Percentiles rank a stretch among this genome's conserved stretches.
Evolutionary conservation across 2,329 filamentous ascomycete species (phyloP).

Genomic region (Kalmusia sp.): DNA sequence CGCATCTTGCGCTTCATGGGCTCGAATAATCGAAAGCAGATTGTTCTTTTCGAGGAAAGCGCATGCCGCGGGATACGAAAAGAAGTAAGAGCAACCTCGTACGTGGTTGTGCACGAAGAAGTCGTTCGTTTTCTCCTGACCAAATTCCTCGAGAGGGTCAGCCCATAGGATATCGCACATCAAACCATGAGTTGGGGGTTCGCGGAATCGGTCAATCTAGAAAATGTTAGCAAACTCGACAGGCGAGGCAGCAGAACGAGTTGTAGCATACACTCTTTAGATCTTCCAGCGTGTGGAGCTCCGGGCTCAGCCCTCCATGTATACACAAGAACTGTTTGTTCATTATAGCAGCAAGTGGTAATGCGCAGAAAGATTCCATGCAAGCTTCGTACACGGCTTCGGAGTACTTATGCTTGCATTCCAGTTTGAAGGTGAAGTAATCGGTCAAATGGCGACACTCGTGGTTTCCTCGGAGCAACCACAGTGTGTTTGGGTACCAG

Average conservation of each 20-base stretch:
- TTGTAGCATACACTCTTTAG: slow-evolving; percentile 74
- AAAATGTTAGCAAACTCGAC: slow-evolving; percentile 25
- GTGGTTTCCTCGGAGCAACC: slow-evolving; percentile 96
- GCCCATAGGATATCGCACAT: slow-evolving; percentile 99
- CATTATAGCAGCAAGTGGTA: slow-evolving; percentile 96
- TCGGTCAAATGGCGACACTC: slow-evolving; percentile 98
- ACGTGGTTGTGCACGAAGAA: slow-evolving; percentile 99
- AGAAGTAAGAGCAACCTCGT: slow-evolving; percentile 98
- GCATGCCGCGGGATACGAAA: slow-evolving; percentile 96
- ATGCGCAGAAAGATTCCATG: slow-evolving; percentile 95
- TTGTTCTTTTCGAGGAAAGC: slow-evolving; percentile 99
- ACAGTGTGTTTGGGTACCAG: slow-evolving; percentile 96
- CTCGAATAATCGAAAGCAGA: slow-evolving; percentile 92
- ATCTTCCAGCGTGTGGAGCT: slow-evolving; percentile 94
- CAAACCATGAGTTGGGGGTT: slow-evolving; percentile 94
- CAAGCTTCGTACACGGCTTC: slow-evolving; percentile 96
- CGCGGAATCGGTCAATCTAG: slow-evolving; percentile 95
- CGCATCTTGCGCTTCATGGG: slow-evolving; percentile 97
- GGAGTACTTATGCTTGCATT: slow-evolving; percentile 99
- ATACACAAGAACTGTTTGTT: slow-evolving; percentile 99
- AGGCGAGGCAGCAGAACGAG: not conserved
- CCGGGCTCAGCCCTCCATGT: slow-evolving; percentile 93
- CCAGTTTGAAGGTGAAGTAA: slow-evolving; percentile 99
- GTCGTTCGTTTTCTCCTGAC: slow-evolving; percentile 97
- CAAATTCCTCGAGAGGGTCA: slow-evolving; percentile 96